phyloP scores from a whole-genome alignment of 768 basidiomycete species.

The Russula brevipes region DNA sequence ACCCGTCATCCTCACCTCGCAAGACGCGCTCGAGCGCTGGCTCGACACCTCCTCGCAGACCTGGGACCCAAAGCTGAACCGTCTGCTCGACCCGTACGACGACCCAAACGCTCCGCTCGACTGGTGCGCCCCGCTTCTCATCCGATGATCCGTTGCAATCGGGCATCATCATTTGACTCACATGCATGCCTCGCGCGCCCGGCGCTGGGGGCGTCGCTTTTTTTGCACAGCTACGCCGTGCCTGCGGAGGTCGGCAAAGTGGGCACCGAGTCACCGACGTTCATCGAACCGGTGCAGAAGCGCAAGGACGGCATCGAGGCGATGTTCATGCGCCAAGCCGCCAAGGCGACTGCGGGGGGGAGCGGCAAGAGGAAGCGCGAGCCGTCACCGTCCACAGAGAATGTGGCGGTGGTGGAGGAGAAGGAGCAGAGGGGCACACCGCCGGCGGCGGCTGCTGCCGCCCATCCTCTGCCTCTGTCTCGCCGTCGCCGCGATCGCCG shows the following conservation, averaged over 20 bases:
- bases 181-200: too few species aligned
- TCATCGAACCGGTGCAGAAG: constrained; percentile 70
- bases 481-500: neutral
- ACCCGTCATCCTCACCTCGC: constrained; percentile 68
- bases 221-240: constrained; percentile 64
- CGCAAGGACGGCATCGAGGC: constrained; percentile 85
- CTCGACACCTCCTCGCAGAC: constrained; percentile 64
- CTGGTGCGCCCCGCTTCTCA: constrained; percentile 43
- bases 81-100: constrained; percentile 57
- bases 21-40: constrained; percentile 64
- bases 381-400: neutral
- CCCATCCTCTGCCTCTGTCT: too few species aligned
- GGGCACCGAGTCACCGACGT: constrained; percentile 74
- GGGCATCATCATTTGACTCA: too few species aligned
- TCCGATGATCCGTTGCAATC: neutral
- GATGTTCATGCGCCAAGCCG: constrained; percentile 67
- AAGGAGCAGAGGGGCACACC: neutral
- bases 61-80: constrained; percentile 59
- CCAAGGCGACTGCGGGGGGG: constrained; percentile 15
- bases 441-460: neutral
- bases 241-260: constrained; percentile 90
- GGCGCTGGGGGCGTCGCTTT: too few species aligned
- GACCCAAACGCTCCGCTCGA: constrained; percentile 49
- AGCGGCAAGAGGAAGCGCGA: constrained; percentile 17
- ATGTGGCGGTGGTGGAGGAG: neutral